Evolutionary conservation across 495 filamentous ascomycete species (phyloP).

Genomic region (Lasiosphaeris hirsuta): DNA sequence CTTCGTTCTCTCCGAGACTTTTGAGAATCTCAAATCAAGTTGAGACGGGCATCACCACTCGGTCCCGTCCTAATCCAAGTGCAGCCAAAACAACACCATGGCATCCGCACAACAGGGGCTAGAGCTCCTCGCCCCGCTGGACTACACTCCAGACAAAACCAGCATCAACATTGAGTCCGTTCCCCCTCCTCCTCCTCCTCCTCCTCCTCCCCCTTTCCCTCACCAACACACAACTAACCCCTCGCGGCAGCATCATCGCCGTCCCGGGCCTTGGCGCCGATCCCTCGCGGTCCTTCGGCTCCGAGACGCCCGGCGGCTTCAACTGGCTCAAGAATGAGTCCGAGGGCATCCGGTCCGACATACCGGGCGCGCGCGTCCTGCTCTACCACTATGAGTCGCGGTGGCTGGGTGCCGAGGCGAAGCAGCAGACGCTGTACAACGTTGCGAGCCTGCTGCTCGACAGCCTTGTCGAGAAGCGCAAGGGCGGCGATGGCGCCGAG

Average conservation of each 20-base stretch:
- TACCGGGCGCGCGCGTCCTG: constrained; percentile 10
- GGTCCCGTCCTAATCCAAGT: too few relatives aligned
- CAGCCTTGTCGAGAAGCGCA: constrained; percentile 9
- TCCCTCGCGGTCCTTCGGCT: constrained; percentile 10
- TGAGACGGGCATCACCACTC: too few relatives aligned
- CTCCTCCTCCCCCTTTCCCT: too few relatives aligned
- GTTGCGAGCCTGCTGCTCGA: constrained; percentile 11
- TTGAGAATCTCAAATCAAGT: too few relatives aligned
- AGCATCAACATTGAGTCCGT: too few relatives aligned
- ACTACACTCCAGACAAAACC: too few relatives aligned
- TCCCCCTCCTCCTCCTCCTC: too few relatives aligned
- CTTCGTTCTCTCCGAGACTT: too few relatives aligned
- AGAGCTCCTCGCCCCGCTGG: too few relatives aligned
- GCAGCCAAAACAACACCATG: too few relatives aligned
- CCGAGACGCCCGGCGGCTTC: constrained; percentile 12
- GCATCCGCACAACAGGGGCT: too few relatives aligned
- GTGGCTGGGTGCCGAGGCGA: constrained; percentile 8
- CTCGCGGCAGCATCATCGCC: constrained; percentile 9
- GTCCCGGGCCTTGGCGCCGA: constrained; percentile 14
- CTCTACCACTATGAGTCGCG: constrained; percentile 15
- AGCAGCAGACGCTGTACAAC: constrained; percentile 13
- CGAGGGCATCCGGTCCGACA: constrained; percentile 14
- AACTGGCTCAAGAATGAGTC: constrained; percentile 11
- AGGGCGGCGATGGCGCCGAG: background rate
- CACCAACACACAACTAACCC: background rate